A percentile compares a stretch with the other conserved stretches of the same genome.
Evolutionary conservation across 495 filamentous ascomycete species (phyloP).

Genomic region (Rostrohypoxylon terebratum): DNA sequence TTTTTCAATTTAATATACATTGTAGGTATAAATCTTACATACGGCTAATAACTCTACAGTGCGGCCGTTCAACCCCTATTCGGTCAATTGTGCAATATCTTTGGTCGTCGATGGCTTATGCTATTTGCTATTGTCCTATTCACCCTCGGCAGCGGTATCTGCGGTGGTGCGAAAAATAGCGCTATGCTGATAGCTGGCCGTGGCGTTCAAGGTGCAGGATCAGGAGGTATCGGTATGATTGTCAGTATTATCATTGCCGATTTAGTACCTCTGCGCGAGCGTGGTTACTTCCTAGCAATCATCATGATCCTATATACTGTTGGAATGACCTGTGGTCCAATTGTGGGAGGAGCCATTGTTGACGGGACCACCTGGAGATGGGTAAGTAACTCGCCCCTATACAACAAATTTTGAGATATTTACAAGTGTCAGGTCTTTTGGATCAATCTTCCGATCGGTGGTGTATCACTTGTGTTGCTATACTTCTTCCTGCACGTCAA

Average conservation of each 20-base stretch:
- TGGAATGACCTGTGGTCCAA: conserved; percentile 72
- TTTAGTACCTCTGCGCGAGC: conserved; percentile 72
- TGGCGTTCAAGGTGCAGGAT: conserved; percentile 79
- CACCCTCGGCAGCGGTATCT: conserved; percentile 53
- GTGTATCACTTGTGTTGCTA: conserved; percentile 33
- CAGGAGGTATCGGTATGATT: conserved; percentile 77
- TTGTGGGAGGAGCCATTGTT: conserved; percentile 78
- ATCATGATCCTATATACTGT: conserved; percentile 72
- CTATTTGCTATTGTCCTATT: conserved; percentile 49
- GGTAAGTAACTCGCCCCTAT: neutral
- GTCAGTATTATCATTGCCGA: conserved; percentile 74
- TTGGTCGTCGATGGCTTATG: conserved; percentile 57
- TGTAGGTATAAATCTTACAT: neutral
- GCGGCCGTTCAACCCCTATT: conserved; percentile 60
- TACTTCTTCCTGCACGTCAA: conserved; percentile 46
- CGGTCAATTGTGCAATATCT: conserved; percentile 55
- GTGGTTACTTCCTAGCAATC: conserved; percentile 62
- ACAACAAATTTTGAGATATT: neutral
- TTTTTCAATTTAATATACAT: neutral
- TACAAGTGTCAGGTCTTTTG: conserved; percentile 43
- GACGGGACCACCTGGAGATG: conserved; percentile 52
- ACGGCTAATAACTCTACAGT: neutral
- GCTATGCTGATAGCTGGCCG: conserved; percentile 76
- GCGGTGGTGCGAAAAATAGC: conserved; percentile 44
- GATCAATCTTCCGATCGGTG: conserved; percentile 51